Evolutionary conservation across 148 eudicot species (phyloP), one percentile per base, ranked within the genome.

Genomic region (Spergularia bocconei): DNA sequence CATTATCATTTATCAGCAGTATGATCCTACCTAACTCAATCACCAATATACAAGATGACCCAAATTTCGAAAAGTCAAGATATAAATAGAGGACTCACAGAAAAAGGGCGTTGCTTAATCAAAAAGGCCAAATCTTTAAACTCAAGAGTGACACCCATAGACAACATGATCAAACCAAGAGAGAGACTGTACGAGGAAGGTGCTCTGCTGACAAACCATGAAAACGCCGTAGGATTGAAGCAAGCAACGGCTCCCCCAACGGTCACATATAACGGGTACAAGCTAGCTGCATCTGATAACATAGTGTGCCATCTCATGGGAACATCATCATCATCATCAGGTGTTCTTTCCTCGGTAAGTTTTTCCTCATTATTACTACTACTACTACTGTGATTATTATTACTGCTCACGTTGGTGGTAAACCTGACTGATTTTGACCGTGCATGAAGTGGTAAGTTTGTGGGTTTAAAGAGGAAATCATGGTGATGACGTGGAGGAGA

Each of bases 81-180:
- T 13, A 8, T 0, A 67, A 33, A 0, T 0, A 20, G 23, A 25
- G 19, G 47, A 87, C 93, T 88, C 77, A 90, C 93, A 69, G 91
- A 80, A 70, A 90, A 70, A 67, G 89, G 89, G 66, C 87, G 84
- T 75, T 85, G 77, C 82, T 72, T 41, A 74, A 90, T 80, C 81
- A 88, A 77, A 79, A 59, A 70, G 66, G 82, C 21, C 79, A 88
- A 83, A 50, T 88, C 91, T 55, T 68, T 83, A 52, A 90, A 63
- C 88, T 90, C 88, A 76, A 88, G 75, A 19, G 93, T 88, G 38
- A 90, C 74, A 69, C 90, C 93, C 91, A 88, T 90, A 11, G 90
- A 78, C 68, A 90, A 57, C 93, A 90, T 90, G 9, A 90, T 86
- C 55, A 90, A 82, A 77, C 90, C 91, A 74, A 88, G 89, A 6